Conservation (phyloP, 2,329 filamentous ascomycete genomes). For the Sclerotinia borealis region DNA sequence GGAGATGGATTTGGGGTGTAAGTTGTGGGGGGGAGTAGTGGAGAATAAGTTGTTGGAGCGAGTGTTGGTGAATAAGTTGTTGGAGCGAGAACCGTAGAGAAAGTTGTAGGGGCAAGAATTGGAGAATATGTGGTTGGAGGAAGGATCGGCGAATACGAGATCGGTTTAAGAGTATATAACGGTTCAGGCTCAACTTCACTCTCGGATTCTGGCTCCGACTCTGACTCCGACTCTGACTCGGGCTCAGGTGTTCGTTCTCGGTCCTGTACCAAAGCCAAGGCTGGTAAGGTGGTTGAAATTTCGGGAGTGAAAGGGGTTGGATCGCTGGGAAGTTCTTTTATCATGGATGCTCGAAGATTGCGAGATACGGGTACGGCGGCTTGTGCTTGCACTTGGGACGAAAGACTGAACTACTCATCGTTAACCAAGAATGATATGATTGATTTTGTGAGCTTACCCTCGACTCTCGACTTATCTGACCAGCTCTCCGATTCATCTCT, state of each 20-base stretch:
- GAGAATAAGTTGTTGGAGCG: neutral
- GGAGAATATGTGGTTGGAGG: slow-evolving; percentile 17
- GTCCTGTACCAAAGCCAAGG: slow-evolving; percentile 27
- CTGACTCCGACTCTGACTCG: slow-evolving; percentile 2
- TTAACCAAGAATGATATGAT: slow-evolving; percentile 5
- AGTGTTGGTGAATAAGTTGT: neutral
- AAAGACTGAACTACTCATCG: slow-evolving; percentile 13
- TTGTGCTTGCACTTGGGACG: slow-evolving; percentile 11
- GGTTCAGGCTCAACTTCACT: slow-evolving; percentile 19
- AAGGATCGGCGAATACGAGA: slow-evolving; percentile 30
- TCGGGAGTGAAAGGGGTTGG: slow-evolving; percentile 29
- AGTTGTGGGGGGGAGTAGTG: neutral
- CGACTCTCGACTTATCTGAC: slow-evolving; percentile 72
- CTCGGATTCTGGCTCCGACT: slow-evolving; percentile 8
- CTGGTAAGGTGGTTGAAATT: slow-evolving; percentile 26
- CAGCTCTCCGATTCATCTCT: slow-evolving; percentile 82
- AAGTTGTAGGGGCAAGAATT: slow-evolving; percentile 4
- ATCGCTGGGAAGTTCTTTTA: slow-evolving; percentile 26
- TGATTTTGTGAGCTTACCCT: slow-evolving; percentile 48
- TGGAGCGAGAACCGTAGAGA: neutral
- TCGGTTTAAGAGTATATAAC: slow-evolving; percentile 30
- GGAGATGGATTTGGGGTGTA: neutral
- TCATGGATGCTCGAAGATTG: slow-evolving; percentile 28
- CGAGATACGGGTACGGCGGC: slow-evolving; percentile 14
- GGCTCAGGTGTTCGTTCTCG: slow-evolving; percentile 26